These are phyloP conservation scores for Rubia balearica DNA, from an alignment of 305 asterid species.

Conservation along the genomic window DNA sequence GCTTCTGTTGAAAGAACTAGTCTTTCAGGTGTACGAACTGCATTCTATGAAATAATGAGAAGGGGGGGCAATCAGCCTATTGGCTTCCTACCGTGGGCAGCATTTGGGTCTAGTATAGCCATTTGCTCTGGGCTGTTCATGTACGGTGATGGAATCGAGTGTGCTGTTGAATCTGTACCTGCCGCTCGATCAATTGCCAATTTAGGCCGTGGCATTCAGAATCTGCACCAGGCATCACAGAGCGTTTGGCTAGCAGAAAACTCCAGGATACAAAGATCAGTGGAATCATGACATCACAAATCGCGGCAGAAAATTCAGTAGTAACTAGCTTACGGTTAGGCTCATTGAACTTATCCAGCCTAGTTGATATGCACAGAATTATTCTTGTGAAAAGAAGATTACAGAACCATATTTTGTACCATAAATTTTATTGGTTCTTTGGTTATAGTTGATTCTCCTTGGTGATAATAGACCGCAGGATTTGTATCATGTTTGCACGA, in stretches of 20 bases:
- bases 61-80: slow-evolving; percentile 40
- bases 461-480: not conserved
- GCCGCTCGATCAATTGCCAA: slow-evolving; percentile 80
- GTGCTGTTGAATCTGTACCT: slow-evolving; percentile 81
- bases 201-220: slow-evolving; percentile 85
- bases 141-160: slow-evolving; percentile 87
- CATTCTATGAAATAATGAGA: slow-evolving; percentile 84
- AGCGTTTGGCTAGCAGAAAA: slow-evolving; percentile 51
- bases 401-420: not conserved
- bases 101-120: slow-evolving; percentile 78
- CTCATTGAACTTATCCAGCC: too few relatives aligned
- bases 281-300: slow-evolving; percentile 55
- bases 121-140: slow-evolving; percentile 62
- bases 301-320: slow-evolving; percentile 44
- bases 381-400: not conserved
- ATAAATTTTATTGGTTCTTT: not conserved
- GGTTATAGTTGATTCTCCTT: not conserved
- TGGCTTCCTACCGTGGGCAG: slow-evolving; percentile 66
- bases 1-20: slow-evolving; percentile 87
- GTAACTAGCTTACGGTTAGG: not conserved
- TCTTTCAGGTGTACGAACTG: slow-evolving; percentile 76
- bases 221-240: slow-evolving; percentile 57
- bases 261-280: slow-evolving; percentile 56
- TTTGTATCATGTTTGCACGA: not conserved
- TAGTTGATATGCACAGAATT: not conserved